These are phyloP conservation scores for Boletus semigastroideus DNA, from an alignment of 1,284 basidiomycete genomes.

Conservation along the genomic window DNA sequence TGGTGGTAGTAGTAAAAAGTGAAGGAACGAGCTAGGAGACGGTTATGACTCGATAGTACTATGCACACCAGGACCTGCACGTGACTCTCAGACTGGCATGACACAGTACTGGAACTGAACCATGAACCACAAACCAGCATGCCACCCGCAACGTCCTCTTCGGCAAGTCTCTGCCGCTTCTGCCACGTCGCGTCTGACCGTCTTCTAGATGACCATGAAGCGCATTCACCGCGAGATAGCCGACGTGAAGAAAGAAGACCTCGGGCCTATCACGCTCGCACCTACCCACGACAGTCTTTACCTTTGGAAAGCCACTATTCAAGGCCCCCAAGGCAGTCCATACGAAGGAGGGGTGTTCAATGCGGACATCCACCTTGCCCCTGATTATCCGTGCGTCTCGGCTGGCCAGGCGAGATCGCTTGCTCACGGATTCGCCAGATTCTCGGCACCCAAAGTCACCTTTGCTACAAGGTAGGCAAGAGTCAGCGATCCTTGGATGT, in stretches of 20 bases:
- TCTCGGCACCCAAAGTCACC: conserved; percentile 77
- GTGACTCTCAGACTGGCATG: conserved; percentile 16
- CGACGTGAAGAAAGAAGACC: conserved; percentile 81
- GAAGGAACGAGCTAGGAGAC: not conserved
- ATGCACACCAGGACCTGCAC: conserved; percentile 14
- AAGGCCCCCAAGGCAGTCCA: conserved; percentile 81
- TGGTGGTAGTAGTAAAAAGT: not conserved
- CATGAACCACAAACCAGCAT: conserved; percentile 13
- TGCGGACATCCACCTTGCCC: conserved; percentile 67
- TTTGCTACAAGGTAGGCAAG: conserved; percentile 69
- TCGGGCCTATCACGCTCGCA: conserved; percentile 70
- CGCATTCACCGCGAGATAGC: conserved; percentile 87
- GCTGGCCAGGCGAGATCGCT: not conserved
- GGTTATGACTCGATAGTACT: not conserved
- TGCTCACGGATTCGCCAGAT: conserved; percentile 44
- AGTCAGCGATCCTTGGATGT: not conserved
- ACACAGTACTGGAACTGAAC: not conserved
- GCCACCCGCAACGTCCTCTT: conserved; percentile 26
- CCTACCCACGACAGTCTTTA: conserved; percentile 64
- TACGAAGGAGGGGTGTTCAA: conserved; percentile 88
- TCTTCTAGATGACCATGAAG: conserved; percentile 73
- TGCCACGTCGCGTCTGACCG: conserved; percentile 10
- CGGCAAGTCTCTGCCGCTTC: conserved; percentile 9
- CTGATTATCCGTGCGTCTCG: conserved; percentile 75
- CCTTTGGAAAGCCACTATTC: conserved; percentile 70